A percentile compares a stretch with the other conserved stretches of the same genome.
These are phyloP conservation scores for Toxoplasma gondii DNA, from an alignment of 169 alveolate genomes.

Conservation along the genomic window DNA sequence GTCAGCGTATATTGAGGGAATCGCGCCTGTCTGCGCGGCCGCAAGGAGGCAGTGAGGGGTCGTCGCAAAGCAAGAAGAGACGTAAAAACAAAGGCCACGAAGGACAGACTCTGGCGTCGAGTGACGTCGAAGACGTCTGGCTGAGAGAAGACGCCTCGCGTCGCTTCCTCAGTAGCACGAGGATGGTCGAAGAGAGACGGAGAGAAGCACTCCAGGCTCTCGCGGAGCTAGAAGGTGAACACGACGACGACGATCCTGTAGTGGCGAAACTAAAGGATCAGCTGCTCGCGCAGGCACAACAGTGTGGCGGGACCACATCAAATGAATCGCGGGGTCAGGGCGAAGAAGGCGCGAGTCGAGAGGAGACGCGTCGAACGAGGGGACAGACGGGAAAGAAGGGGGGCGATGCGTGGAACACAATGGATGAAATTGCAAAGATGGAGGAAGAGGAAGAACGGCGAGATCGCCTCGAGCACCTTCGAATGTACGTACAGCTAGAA, in stretches of 20 bases:
- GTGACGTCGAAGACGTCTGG: background rate
- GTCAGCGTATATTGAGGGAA: too few relatives aligned
- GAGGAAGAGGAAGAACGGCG: background rate
- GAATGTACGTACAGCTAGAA: background rate
- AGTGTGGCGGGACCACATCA: background rate
- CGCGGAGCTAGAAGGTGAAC: background rate
- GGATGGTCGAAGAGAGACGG: background rate
- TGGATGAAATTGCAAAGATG: background rate
- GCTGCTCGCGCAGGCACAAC: background rate
- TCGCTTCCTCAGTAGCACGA: background rate
- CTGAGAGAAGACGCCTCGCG: background rate
- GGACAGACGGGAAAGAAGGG: background rate
- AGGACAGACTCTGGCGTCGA: background rate
- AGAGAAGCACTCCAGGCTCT: background rate
- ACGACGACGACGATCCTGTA: background rate
- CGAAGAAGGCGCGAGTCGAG: background rate
- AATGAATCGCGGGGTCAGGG: background rate
- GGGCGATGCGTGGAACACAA: background rate
- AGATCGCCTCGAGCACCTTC: background rate
- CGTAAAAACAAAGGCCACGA: background rate
- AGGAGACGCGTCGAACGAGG: background rate
- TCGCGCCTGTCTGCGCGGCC: background rate
- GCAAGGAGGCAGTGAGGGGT: background rate
- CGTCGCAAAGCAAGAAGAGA: background rate
- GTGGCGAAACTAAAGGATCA: background rate